Base-by-base conservation (phyloP, 176 grass and related monocot genomes). In the Triticum urartu region DNA sequence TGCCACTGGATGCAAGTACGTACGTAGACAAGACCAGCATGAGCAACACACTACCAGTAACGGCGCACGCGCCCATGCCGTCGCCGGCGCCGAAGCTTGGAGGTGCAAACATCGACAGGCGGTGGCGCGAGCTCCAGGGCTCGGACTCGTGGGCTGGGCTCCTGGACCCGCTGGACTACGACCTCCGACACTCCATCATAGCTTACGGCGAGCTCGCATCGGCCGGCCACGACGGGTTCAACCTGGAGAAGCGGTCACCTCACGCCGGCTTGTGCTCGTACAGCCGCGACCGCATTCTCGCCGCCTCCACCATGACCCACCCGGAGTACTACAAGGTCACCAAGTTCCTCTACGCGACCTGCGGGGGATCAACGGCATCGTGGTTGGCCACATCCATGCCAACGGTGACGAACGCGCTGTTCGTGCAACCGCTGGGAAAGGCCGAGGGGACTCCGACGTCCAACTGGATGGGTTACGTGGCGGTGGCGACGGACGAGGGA, bases 391-490 rank as follows among this genome's bases (percentile, higher is more conserved):
- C 43, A 47, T 47, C 43, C 43, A 3, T 47, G 43, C 43, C 43
- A 47, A 48, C 58, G 20, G 21, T 60, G 20, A 21, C 18, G 7
- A n/a, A n/a, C 18, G 58, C 20, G 21, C 6, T 60, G 2, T 60
- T 60, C 6, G 58, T 60, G 58, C 17, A 60, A 8, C 58, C 18
- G 7, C 20, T 45, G 50, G 26, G 48, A 32, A 34, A 47, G 83
- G 38, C 83, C 58, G 38, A 79, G 40, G 87, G 95, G 87, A 36
- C 18, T 60, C 18, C 18, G 20, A 60, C 45, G 11, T 93, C 89
- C 11, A 98, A 95, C 64, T 98, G 91, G 91, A 98, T 98, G 52
- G 95, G 95, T 1, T 98, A 85, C 77, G 81, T 98, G 40, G 95
- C 93, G 1, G 93, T 98, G 36, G 88, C 93, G n/a, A 98, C 95